These are phyloP conservation scores for Kodamaea restingae DNA, from an alignment of 805 yeast species.

Conservation along the genomic window DNA sequence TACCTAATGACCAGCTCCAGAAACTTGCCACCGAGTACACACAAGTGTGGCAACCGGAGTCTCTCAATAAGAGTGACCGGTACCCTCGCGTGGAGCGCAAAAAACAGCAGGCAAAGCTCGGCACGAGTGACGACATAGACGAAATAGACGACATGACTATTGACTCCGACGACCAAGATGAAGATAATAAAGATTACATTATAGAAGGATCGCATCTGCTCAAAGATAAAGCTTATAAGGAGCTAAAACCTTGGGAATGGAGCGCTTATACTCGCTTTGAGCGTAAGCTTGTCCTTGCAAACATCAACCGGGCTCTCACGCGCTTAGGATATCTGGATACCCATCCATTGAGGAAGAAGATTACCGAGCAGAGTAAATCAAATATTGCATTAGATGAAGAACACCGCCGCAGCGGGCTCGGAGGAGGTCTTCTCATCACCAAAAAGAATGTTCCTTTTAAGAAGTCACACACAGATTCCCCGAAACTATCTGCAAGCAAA, in stretches of 20 bases:
- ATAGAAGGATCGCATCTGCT: constrained; percentile 19
- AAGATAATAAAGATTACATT: constrained; percentile 6
- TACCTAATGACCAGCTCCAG: constrained; percentile 18
- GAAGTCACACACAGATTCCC: constrained; percentile 21
- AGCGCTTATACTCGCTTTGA: constrained; percentile 27
- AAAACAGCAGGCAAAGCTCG: constrained; percentile 22
- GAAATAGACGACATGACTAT: constrained; percentile 10
- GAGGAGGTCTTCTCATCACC: constrained; percentile 7
- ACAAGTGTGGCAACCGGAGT: constrained; percentile 25
- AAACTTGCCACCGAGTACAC: constrained; percentile 28
- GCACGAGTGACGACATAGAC: constrained; percentile 15
- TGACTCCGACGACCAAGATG: constrained; percentile 10
- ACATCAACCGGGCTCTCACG: constrained; percentile 36
- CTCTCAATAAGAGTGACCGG: constrained; percentile 24
- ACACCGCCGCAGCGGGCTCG: constrained; percentile 4
- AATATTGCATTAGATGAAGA: constrained; percentile 8
- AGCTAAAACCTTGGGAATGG: constrained; percentile 38
- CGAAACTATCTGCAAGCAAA: constrained; percentile 11
- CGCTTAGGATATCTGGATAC: constrained; percentile 41
- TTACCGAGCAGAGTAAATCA: constrained; percentile 14
- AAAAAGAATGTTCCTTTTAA: constrained; percentile 9
- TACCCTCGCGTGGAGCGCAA: constrained; percentile 22
- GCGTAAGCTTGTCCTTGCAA: constrained; percentile 28
- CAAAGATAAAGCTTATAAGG: constrained; percentile 41
- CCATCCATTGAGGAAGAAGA: constrained; percentile 38